These are phyloP conservation scores for Clarireedia paspali DNA, from an alignment of 2,329 filamentous ascomycete species.

Conservation along the genomic window DNA sequence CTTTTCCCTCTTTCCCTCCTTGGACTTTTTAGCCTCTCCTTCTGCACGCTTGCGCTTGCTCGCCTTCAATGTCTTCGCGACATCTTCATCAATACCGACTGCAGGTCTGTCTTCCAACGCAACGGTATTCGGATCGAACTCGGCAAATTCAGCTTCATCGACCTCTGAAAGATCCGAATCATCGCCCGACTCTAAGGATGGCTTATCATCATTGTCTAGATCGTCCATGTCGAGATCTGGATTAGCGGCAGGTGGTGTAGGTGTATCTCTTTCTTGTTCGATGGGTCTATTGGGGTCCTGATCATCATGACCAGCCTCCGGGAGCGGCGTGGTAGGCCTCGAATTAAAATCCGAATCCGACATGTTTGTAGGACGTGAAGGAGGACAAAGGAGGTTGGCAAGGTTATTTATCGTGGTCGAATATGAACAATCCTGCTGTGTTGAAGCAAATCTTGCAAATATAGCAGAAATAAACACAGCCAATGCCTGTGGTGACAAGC, in stretches of 20 bases:
- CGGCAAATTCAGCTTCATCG: constrained; percentile 62
- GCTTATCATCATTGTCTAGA: constrained; percentile 15
- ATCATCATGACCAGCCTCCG: constrained; percentile 17
- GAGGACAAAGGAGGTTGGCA: background rate
- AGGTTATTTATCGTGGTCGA: background rate
- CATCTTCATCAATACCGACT: constrained; percentile 60
- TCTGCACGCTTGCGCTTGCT: constrained; percentile 58
- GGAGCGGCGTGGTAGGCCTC: constrained; percentile 17
- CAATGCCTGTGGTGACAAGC: no score
- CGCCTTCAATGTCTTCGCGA: constrained; percentile 55
- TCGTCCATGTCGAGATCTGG: constrained; percentile 27
- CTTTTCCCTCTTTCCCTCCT: constrained; percentile 55
- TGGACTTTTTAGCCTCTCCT: constrained; percentile 64
- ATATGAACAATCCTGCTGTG: background rate
- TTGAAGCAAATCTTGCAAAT: background rate
- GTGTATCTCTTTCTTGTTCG: constrained; percentile 20
- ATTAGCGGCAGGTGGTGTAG: constrained; percentile 17
- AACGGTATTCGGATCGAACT: constrained; percentile 58
- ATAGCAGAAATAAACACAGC: no score
- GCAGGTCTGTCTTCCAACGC: constrained; percentile 53
- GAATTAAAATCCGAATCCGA: constrained; percentile 23
- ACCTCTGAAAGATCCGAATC: constrained; percentile 56
- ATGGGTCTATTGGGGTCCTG: constrained; percentile 14
- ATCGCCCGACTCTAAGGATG: constrained; percentile 29
- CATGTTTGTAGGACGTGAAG: constrained; percentile 16